Base-by-base conservation (phyloP, 345 rosid species). In the Crucihimalaya himalaica region DNA sequence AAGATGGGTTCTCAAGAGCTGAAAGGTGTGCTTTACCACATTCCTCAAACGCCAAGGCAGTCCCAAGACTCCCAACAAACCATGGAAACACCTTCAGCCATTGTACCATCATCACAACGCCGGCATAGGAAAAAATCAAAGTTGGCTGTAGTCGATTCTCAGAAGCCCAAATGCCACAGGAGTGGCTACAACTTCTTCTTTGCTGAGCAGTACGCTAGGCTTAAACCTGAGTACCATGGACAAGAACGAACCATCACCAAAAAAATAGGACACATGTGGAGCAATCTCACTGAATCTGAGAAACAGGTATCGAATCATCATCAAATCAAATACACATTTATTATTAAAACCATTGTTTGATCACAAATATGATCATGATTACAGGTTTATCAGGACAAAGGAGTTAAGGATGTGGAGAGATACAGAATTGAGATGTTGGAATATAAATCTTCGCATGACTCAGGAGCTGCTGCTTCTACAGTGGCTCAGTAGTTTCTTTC, bases 131-230 rank as follows among this genome's bases (percentile, higher is more conserved):
- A 82, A 82, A 87, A 83, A 76, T 80, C 86, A 18, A 83, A 78
- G 28, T 63, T 83, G 76, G 75, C 79, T 55, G 32, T 53, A 51
- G 83, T 79, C 3, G 95, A 92, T 63, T 84, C 88, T 19, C 78
- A 84, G 70, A 83, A 57, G 60, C 89, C 98, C 37, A 88, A 88
- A 81, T 86, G 91, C 32, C 85, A 92, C 70, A 75, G 88, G 73
- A 92, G 92, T 45, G 91, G 93, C 20, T 88, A 92, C 78, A 88
- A 90, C 80, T 83, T 88, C 82, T 92, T 90, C 80, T 87, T 88
- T 64, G 76, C 83, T 0, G 90, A 90, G 79, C 86, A 85, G 63
- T 81, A 90, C 73, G 82, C 88, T 1, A 79, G 59, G 77, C 83
- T 88, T 59, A 89, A 84, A 82, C 86, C 89, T 65, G 81, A 80